Evolutionary conservation across 106 monocot genomes (phyloP), one percentile per base, ranked within the genome.

Genomic region (Posidonia australis): DNA sequence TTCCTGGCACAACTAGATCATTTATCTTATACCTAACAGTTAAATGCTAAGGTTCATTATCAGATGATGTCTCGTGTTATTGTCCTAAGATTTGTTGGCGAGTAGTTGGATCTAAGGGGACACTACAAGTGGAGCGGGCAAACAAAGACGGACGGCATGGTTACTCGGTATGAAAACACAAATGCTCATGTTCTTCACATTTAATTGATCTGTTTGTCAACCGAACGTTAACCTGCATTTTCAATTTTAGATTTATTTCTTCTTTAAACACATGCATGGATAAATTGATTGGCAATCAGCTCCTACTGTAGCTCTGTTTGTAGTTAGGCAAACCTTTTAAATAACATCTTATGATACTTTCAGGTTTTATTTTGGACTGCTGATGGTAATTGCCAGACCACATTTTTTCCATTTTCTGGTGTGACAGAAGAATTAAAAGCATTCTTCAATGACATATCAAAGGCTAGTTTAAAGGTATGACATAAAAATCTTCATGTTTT

Each of bases 81-180:
- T 72, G 49, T 71, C 23, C 13, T 53, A 61, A 94, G 94, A 77
- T 94, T 49, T 83, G 45, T 66, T 94, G 94, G 94, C 84, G 94
- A 61, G 72, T 90, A 58, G 86, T 82, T 74, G 94, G 94, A 17
- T 73, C 89, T 49, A 90, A 86, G 58, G 94, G 89, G 41, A 72
- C 94, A 48, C 17, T 94, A 22, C 84, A 89, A 76, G 66, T 94
- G 58, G 89, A 94, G 55, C 89, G 89, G 42, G 86, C 86, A 2
- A 73, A 43, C 54, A 79, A 81, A 44, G 65, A 54, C 67, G 84
- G 86, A 17, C 72, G 54, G 27, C 94, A 90, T 80, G 89, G 94
- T 9, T 94, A 90, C 78, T 46, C 64, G 75, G 94, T 94, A 86
- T 42, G 67, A 22, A 44, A 22, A 6, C 18, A 1, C 13, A n/a